These are phyloP conservation scores for Kentomonas sorsogonicus DNA, from an alignment of 208 protist species.

Conservation along the genomic window DNA sequence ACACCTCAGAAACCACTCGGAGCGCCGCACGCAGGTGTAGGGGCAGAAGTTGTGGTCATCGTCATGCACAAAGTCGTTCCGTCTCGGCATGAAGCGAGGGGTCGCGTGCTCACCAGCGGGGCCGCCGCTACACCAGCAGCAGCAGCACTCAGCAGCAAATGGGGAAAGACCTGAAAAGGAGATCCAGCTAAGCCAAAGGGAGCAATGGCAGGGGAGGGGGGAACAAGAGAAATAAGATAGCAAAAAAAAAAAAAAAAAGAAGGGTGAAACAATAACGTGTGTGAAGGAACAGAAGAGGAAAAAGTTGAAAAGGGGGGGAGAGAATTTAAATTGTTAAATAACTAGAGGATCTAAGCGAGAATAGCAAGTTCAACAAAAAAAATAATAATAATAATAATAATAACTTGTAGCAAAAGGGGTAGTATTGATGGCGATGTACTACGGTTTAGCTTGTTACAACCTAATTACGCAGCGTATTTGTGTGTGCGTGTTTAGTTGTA, in stretches of 20 bases:
- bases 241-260: conserved; percentile 5
- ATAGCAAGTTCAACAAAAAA: too few relatives aligned
- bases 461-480: too few relatives aligned
- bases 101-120: background rate
- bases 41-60: conserved; percentile 36
- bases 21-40: conserved; percentile 25
- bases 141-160: too few relatives aligned
- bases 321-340: too few relatives aligned
- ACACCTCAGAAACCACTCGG: conserved; percentile 19
- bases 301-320: conserved; percentile 1
- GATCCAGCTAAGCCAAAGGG: background rate
- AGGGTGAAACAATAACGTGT: conserved; percentile 3
- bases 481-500: too few relatives aligned
- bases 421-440: too few relatives aligned
- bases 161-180: conserved; percentile 16
- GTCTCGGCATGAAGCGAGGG: background rate
- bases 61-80: conserved; percentile 22
- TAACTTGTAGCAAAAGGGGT: too few relatives aligned
- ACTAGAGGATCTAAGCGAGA: too few relatives aligned
- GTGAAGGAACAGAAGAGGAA: background rate
- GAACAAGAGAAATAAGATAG: background rate
- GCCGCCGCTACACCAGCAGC: background rate
- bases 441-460: too few relatives aligned
- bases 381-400: too few relatives aligned
- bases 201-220: background rate